These are phyloP conservation scores for Cadophora gregata DNA, from an alignment of 2,329 filamentous ascomycete species.

Conservation along the genomic window DNA sequence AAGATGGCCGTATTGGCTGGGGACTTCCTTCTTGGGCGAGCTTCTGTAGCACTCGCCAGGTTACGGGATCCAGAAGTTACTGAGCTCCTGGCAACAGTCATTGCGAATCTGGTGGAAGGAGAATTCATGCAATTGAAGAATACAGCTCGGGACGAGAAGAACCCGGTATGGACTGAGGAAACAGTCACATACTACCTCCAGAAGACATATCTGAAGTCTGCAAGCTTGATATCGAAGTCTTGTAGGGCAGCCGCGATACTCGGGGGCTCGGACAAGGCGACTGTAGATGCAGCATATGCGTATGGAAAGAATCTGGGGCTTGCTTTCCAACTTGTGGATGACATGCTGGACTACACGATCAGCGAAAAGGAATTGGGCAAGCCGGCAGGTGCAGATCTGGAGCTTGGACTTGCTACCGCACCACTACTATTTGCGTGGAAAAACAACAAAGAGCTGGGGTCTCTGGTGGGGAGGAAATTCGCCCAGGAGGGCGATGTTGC, in stretches of 20 bases:
- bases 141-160: constrained; percentile 84
- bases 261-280: constrained; percentile 75
- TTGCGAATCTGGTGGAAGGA: constrained; percentile 96
- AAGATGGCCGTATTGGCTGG: constrained; percentile 98
- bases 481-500: constrained; percentile 80
- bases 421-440: constrained; percentile 97
- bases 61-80: constrained; percentile 92
- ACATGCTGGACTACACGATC: constrained; percentile 96
- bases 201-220: constrained; percentile 98
- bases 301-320: constrained; percentile 94
- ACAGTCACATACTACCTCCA: constrained; percentile 92
- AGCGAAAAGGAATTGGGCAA: constrained; percentile 87
- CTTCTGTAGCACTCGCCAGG: constrained; percentile 90
- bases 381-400: constrained; percentile 90
- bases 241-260: constrained; percentile 89
- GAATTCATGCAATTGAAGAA: constrained; percentile 99
- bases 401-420: constrained; percentile 91
- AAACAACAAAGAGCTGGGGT: constrained; percentile 81
- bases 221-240: constrained; percentile 93
- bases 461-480: constrained; percentile 92
- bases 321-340: constrained; percentile 96
- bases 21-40: constrained; percentile 93
- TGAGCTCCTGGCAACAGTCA: constrained; percentile 92
- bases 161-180: constrained; percentile 86
- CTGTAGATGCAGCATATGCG: constrained; percentile 87